Evolutionary conservation across 2,329 filamentous ascomycete species (phyloP), one percentile per base, ranked within the genome.

Genomic region (Coleophoma cylindrospora): DNA sequence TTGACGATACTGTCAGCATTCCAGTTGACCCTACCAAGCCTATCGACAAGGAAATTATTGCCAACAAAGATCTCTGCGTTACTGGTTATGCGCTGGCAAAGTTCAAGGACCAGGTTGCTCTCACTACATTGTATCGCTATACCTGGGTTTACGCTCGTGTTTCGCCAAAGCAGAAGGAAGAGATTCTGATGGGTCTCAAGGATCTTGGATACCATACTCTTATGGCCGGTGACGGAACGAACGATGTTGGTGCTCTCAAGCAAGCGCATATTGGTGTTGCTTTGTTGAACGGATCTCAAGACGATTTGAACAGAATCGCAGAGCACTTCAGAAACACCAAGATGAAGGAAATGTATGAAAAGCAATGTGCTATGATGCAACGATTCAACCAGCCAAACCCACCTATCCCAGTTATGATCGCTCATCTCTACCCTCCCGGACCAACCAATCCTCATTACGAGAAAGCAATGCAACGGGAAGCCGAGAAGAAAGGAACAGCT

Each of bases 281-380:
- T 19, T 83, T 99, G 45, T 82, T 99, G 59, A 99, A 99, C 69
- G 94, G 94, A 55, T 95, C 91, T 1, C 86, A 84, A 58, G 89
- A 97, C 19, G 94, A 97, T 66, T 79, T 99, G 48, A 86, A 84
- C 50, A 91, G 86, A 67, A 99, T 99, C 61, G 86, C 88, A 22
- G 94, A 97, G 65, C 91, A 99, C 70, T 86, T 87, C 63, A 87
- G 94, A 60, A 95, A 91, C 68, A 95, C 87, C 38, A 95, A 91
- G 77, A 95, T 99, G 89, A 97, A 96, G 78, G 91, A 96, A 57
- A 82, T 99, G 57, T 99, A 99, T 67, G 90, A 97, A 74, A 97
- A 99, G 76, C 94, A 99, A 68, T 80, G 87, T 50, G 76, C 84
- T 43, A 79, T 99, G 68, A 96, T 99, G 89, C 81, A 87, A 65